These are phyloP conservation scores for Solanum hybrid DNA, from an alignment of 305 asterid species.

Conservation along the genomic window DNA sequence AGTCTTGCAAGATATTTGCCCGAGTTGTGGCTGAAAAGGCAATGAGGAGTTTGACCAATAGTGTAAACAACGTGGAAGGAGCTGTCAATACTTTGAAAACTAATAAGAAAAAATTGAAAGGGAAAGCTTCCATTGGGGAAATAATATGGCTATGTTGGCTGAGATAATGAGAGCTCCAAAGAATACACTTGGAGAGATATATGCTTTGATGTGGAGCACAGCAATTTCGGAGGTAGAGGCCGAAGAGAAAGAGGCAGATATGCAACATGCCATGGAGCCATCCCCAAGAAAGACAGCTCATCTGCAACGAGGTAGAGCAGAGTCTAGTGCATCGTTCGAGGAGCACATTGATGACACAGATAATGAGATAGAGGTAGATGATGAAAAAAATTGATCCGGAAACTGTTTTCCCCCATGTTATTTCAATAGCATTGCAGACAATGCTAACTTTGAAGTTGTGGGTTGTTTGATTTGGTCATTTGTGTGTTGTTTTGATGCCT, in stretches of 20 bases:
- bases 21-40: neutral
- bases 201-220: neutral
- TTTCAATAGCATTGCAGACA: neutral
- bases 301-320: neutral
- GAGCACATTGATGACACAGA: rapidly evolving
- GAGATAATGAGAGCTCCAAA: neutral
- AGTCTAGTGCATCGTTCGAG: neutral
- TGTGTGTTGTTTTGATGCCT: neutral
- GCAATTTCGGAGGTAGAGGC: neutral
- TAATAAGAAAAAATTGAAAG: neutral
- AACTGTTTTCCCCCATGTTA: too few relatives aligned
- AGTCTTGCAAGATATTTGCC: neutral
- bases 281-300: neutral
- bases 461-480: neutral
- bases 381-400: neutral
- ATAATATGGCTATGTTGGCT: neutral
- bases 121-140: neutral
- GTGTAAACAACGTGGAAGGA: neutral
- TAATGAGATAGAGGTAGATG: neutral
- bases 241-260: neutral
- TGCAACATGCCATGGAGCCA: neutral
- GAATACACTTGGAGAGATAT: neutral
- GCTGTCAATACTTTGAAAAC: neutral
- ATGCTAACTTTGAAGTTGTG: neutral
- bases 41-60: neutral